These are phyloP conservation scores for Quercus mongolica DNA, from an alignment of 306 rosid species.

Conservation along the genomic window DNA sequence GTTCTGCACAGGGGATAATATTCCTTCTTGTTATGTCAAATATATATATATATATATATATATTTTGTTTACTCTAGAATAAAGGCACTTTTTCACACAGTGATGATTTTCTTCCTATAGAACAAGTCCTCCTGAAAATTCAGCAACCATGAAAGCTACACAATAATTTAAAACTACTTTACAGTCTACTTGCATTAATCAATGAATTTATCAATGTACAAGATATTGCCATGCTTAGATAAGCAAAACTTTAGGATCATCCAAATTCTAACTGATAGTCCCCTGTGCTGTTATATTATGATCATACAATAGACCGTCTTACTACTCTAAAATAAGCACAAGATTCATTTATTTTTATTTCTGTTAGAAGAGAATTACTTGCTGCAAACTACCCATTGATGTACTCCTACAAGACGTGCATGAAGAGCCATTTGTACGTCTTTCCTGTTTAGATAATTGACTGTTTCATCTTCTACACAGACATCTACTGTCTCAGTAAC, in stretches of 20 bases:
- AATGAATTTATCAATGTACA: background rate
- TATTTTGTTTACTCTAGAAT: background rate
- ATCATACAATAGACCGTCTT: background rate
- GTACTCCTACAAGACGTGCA: slow-evolving; percentile 76
- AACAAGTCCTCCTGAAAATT: background rate
- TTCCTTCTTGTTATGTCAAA: background rate
- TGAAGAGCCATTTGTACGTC: slow-evolving; percentile 81
- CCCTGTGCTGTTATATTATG: background rate
- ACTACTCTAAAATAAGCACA: background rate
- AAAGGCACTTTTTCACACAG: background rate
- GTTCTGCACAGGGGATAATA: background rate
- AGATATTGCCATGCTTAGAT: background rate
- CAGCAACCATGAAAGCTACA: background rate
- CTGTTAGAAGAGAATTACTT: slow-evolving; percentile 40
- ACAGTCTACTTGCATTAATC: background rate
- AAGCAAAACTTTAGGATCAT: background rate
- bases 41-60: no score
- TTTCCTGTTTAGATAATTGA: slow-evolving; percentile 69
- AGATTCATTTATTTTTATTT: background rate
- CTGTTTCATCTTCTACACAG: slow-evolving; percentile 89
- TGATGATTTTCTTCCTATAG: background rate
- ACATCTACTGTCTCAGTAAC: slow-evolving; percentile 69
- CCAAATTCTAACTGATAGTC: background rate
- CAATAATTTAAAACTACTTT: background rate
- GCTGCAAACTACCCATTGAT: slow-evolving; percentile 89